These are phyloP conservation scores for Balakata baccata DNA, from an alignment of 345 rosid genomes.

Conservation along the genomic window DNA sequence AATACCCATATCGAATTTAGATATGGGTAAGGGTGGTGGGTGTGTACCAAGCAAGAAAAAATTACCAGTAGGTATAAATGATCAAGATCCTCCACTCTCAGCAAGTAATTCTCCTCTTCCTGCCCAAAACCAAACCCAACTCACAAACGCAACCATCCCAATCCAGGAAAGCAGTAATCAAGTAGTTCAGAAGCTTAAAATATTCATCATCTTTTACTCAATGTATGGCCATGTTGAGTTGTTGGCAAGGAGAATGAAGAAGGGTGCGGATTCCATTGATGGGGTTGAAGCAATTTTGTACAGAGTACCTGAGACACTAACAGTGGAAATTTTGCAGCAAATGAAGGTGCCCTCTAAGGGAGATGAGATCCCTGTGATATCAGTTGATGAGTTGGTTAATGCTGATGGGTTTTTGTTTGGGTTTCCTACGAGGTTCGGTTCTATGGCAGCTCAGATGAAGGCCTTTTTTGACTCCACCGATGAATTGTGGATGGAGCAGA, in stretches of 20 bases:
- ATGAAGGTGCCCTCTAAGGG: constrained; percentile 59
- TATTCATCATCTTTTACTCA: constrained; percentile 59
- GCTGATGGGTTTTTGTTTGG: constrained; percentile 72
- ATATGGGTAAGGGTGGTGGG: constrained; percentile 60
- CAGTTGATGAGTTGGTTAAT: constrained; percentile 45
- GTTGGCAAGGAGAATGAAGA: constrained; percentile 66
- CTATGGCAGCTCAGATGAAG: constrained; percentile 85
- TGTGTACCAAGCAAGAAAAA: constrained; percentile 52
- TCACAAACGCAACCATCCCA: constrained; percentile 9
- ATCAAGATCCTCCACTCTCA: constrained; percentile 31
- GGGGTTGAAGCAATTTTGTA: constrained; percentile 57
- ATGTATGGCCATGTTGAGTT: constrained; percentile 79
- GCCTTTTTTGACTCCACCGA: constrained; percentile 70
- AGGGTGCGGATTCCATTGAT: constrained; percentile 52
- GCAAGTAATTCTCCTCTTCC: constrained; percentile 16
- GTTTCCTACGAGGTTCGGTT: constrained; percentile 76
- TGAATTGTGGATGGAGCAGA: constrained; percentile 51
- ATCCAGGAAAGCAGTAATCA: not conserved
- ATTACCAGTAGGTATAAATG: constrained; percentile 13
- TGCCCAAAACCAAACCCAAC: not conserved
- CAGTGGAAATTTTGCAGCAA: constrained; percentile 44
- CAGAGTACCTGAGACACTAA: constrained; percentile 64
- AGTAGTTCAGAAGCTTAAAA: constrained; percentile 23
- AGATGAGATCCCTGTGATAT: constrained; percentile 45
- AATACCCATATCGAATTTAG: not conserved